Base-by-base conservation (phyloP, 2,329 filamentous ascomycete genomes). In the Colletotrichum aenigma region DNA sequence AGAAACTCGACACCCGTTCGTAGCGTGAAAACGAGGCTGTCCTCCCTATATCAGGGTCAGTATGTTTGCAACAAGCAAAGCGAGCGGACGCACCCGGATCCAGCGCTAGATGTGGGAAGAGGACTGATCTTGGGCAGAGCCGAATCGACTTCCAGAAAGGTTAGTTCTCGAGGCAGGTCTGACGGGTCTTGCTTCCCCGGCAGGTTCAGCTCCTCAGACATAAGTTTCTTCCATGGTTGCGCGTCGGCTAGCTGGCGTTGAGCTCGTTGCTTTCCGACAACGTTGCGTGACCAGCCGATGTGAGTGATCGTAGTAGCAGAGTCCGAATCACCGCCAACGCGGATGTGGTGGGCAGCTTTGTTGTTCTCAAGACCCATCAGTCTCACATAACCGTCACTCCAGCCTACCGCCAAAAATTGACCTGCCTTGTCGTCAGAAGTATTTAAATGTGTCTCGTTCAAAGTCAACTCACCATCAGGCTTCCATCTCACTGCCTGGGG, bases 381-480 rank as follows among this genome's bases (percentile, higher is more conserved):
- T 74, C 95, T 92, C 24, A 97, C 91, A 8, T 91, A 91, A 32
- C 94, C 94, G 86, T 98, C 95, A 79, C 91, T 95, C 92, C 95
- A 98, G 61, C 93, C 95, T 16, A 97, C 91, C 16, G 95, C 95
- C 70, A 98, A 89, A 56, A 95, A 92, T 77, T 95, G 93, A 10
- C 94, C 93, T 94, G 32, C 21, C n/a, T 21, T 12, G 7, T n/a
- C 6, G 43, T 77, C 36, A 77, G 43, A 6, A 15, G 58, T 9
- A n/a, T 62, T 7, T 1, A 24, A 24, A 15, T 15, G 18, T 28
- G 21, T 64, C 28, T 16, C 21, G 21, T 24, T 9, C n/a, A 28
- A n/a, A 7, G n/a, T 26, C 18, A 15, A 78, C 87, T 81, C 81
- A 94, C 93, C 93, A 81, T 94, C 92, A 32, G 89, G 87, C 81